Evolutionary conservation across 768 basidiomycete species (phyloP).

Genomic region (Filobasidium floriforme): DNA sequence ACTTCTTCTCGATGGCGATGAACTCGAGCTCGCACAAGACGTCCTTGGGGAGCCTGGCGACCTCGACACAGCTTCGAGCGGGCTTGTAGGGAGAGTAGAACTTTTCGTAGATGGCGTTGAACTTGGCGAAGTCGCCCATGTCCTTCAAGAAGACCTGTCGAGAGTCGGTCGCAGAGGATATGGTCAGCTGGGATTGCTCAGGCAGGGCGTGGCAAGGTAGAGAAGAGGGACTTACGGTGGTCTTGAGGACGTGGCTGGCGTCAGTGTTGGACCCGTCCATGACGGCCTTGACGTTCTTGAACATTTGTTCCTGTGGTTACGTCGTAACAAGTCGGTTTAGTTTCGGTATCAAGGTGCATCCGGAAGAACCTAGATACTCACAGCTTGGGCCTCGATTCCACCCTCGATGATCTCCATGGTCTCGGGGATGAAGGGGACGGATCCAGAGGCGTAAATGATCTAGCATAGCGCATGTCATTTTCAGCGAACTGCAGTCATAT

Average conservation of each 20-base stretch:
- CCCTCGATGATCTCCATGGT: slow-evolving; percentile 69
- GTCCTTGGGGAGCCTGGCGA: slow-evolving; percentile 73
- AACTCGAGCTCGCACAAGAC: slow-evolving; percentile 83
- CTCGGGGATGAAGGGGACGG: slow-evolving; percentile 70
- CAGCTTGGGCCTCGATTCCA: slow-evolving; percentile 65
- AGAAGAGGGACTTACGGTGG: slow-evolving; percentile 58
- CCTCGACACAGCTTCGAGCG: slow-evolving; percentile 82
- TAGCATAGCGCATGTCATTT: slow-evolving; percentile 2
- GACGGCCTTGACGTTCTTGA: slow-evolving; percentile 77
- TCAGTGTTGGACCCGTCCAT: slow-evolving; percentile 74
- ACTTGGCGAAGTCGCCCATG: slow-evolving; percentile 78
- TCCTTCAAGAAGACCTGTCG: slow-evolving; percentile 80
- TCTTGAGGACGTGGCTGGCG: slow-evolving; percentile 76
- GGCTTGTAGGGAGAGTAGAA: slow-evolving; percentile 90
- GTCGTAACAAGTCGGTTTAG: neutral
- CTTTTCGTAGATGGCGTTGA: slow-evolving; percentile 72
- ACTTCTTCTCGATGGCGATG: slow-evolving; percentile 19
- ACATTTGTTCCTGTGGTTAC: slow-evolving; percentile 55
- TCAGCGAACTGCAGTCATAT: neutral
- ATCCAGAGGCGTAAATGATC: slow-evolving; percentile 80
- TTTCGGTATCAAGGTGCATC: neutral
- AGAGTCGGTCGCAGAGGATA: neutral
- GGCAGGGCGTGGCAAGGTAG: neutral
- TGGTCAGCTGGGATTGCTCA: neutral
- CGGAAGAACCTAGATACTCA: slow-evolving; percentile 25